These are phyloP conservation scores for Cryptosporidium sp. DNA, from an alignment of 169 alveolate species.

Conservation along the genomic window DNA sequence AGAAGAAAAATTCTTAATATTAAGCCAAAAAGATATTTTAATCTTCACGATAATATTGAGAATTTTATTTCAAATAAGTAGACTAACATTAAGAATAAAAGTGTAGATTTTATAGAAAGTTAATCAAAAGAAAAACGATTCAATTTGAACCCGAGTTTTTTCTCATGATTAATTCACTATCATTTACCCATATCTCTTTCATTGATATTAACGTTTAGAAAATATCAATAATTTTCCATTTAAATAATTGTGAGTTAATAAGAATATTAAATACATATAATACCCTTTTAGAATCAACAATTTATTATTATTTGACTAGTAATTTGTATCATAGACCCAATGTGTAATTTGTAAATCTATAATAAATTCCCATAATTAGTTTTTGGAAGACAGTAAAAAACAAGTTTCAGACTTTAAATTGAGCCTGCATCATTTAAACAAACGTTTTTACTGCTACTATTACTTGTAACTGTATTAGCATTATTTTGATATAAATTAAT, in stretches of 20 bases:
- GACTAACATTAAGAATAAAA: not conserved
- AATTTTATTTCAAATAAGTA: too few species aligned
- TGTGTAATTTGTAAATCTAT: not conserved
- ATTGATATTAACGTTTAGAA: not conserved
- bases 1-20: not conserved
- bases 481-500: slow-evolving; percentile 18
- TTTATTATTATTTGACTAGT: not conserved
- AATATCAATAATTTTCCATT: not conserved
- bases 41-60: not conserved
- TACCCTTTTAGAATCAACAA: not conserved
- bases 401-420: not conserved
- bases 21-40: too few species aligned
- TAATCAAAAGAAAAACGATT: not conserved
- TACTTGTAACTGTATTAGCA: not conserved
- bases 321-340: not conserved
- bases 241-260: not conserved
- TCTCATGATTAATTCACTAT: too few species aligned
- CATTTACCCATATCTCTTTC: not conserved
- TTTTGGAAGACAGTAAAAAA: not conserved
- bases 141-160: not conserved
- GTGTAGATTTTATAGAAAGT: not conserved
- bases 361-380: not conserved
- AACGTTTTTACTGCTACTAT: not conserved
- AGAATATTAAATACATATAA: not conserved
- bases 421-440: not conserved